Evolutionary conservation across 805 yeast species (phyloP).

Genomic region (Saturnispora saitoi): DNA sequence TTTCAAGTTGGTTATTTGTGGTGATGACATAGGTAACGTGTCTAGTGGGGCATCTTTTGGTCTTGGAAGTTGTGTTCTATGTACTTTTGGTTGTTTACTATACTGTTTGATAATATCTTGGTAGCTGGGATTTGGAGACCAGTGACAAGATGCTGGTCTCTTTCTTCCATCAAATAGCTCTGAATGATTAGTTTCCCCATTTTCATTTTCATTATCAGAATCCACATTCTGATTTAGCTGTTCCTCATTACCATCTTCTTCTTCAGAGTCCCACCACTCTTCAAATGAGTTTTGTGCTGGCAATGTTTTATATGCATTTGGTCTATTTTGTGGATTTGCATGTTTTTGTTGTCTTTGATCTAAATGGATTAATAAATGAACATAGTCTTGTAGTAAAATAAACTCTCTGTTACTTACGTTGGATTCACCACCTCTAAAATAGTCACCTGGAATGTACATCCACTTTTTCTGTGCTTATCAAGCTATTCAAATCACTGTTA

Average conservation of each 20-base stretch:
- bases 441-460: constrained; percentile 8
- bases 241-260: not conserved
- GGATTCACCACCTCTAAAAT: constrained; percentile 1
- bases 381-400: not conserved
- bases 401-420: not conserved
- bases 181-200: not conserved
- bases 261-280: constrained; percentile 8
- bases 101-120: not conserved
- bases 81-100: not conserved
- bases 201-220: not conserved
- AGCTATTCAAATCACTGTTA: too few relatives aligned
- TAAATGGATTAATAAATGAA: not conserved
- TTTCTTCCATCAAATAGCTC: constrained; percentile 1
- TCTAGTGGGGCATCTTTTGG: not conserved
- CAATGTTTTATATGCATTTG: not conserved
- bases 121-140: constrained; percentile 2
- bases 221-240: not conserved
- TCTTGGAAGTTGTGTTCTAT: not conserved
- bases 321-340: constrained; percentile 5
- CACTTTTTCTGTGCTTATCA: not conserved
- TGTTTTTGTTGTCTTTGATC: constrained; percentile 1
- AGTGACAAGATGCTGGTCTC: constrained; percentile 5
- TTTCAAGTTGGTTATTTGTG: constrained; percentile 4
- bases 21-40: constrained; percentile 1
- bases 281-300: constrained; percentile 8